Percentiles rank a stretch among this genome's conserved stretches.
Conservation (phyloP, 2,329 filamentous ascomycete species). For the Dothiorella sarmentorum region DNA sequence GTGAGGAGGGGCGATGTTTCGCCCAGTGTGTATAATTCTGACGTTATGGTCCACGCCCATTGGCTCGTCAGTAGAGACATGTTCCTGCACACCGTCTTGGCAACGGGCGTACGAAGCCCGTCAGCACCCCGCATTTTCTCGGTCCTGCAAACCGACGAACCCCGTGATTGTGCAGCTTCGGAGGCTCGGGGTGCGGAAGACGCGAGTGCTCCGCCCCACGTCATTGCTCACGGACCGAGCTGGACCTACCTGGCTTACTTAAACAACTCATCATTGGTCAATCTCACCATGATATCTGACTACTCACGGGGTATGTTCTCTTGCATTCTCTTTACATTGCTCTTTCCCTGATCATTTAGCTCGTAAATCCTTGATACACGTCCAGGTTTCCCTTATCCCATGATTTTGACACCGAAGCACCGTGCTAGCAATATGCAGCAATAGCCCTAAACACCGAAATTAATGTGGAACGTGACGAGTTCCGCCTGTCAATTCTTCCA, state of each 20-base stretch:
- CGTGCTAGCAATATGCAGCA: background rate
- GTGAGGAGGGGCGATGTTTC: too few species aligned
- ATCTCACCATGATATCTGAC: too few species aligned
- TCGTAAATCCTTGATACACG: too few species aligned
- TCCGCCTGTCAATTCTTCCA: too few species aligned
- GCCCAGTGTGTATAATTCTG: background rate
- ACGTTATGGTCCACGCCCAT: too few species aligned
- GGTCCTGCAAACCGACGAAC: too few species aligned
- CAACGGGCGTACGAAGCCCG: too few species aligned
- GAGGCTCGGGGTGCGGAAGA: background rate
- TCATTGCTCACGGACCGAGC: background rate
- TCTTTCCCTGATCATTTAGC: too few species aligned
- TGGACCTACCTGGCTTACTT: background rate
- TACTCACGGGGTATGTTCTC: too few species aligned
- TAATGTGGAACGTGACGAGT: slow-evolving; percentile 12
- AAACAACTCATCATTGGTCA: background rate
- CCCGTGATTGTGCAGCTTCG: background rate
- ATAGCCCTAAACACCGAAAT: slow-evolving; percentile 8
- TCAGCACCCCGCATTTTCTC: background rate
- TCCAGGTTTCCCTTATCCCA: too few species aligned
- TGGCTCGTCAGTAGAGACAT: background rate
- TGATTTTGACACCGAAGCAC: background rate
- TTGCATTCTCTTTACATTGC: too few species aligned
- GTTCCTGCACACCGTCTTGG: background rate
- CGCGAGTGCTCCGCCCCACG: background rate